phyloP scores from a whole-genome alignment of 257 asterid species.

The Verbascum thapsus region DNA sequence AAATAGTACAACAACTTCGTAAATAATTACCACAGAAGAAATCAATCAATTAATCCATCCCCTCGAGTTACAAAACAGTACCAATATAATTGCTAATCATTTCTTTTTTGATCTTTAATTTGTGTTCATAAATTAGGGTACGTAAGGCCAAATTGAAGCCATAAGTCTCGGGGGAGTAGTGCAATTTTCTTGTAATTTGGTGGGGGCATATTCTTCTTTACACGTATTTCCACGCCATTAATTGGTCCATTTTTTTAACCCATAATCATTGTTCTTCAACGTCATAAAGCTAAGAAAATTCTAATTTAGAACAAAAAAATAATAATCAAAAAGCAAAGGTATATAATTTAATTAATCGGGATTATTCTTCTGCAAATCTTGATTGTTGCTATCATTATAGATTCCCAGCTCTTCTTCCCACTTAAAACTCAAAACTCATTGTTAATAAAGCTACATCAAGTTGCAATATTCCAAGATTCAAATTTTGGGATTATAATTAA shows the following conservation, averaged over 20 bases:
- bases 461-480: slow-evolving; percentile 20
- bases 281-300: slow-evolving; percentile 27
- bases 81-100: slow-evolving; percentile 27
- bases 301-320: too few relatives aligned
- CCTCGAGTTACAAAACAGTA: slow-evolving; percentile 35
- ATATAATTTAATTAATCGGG: slow-evolving; percentile 32
- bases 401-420: slow-evolving; percentile 28
- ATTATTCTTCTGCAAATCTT: slow-evolving; percentile 39
- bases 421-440: slow-evolving; percentile 23
- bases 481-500: slow-evolving; percentile 32
- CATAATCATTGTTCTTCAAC: slow-evolving; percentile 50
- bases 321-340: slow-evolving; percentile 18
- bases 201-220: slow-evolving; percentile 37
- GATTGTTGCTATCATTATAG: slow-evolving; percentile 44
- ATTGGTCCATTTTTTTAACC: slow-evolving; percentile 33
- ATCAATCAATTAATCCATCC: slow-evolving; percentile 17
- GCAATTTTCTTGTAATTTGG: slow-evolving; percentile 14
- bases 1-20: slow-evolving; percentile 11
- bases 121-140: slow-evolving; percentile 13
- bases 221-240: slow-evolving; percentile 48
- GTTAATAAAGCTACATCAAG: neutral
- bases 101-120: slow-evolving; percentile 18
- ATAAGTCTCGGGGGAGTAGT: slow-evolving; percentile 38
- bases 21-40: slow-evolving; percentile 25
- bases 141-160: slow-evolving; percentile 34